These are phyloP conservation scores for Nicotiana benthamiana DNA, from an alignment of 257 asterid species.

Conservation along the genomic window DNA sequence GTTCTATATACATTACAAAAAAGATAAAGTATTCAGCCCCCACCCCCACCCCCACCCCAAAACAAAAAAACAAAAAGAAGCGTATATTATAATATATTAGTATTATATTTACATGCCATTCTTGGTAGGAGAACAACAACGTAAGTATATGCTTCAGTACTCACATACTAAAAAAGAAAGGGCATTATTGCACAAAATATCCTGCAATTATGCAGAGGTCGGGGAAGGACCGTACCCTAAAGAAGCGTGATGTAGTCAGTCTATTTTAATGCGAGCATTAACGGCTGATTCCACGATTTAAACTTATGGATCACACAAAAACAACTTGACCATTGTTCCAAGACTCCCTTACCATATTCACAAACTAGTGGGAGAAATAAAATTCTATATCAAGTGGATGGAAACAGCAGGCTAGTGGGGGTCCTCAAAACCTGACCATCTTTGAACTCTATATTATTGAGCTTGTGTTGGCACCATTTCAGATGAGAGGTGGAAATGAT, in stretches of 20 bases:
- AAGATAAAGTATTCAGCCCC: too few species aligned
- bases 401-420: slow-evolving; percentile 24
- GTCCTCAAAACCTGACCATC: slow-evolving; percentile 26
- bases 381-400: slow-evolving; percentile 13
- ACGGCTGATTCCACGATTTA: too few species aligned
- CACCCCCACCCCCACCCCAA: too few species aligned
- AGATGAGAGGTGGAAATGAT: slow-evolving; percentile 35
- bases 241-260: too few species aligned
- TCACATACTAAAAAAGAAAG: not conserved
- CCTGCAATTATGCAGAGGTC: too few species aligned
- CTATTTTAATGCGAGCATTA: too few species aligned
- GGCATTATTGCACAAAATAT: too few species aligned
- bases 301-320: too few species aligned
- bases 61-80: not conserved
- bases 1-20: too few species aligned
- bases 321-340: too few species aligned
- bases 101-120: not conserved
- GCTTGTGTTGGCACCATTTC: slow-evolving; percentile 56
- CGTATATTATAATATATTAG: not conserved
- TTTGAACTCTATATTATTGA: slow-evolving; percentile 24
- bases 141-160: not conserved
- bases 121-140: not conserved
- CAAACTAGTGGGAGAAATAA: not conserved
- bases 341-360: not conserved
- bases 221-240: too few species aligned